Evolutionary conservation across 352 stramenopile genomes (phyloP).

Genomic region (Phytophthora aleatoria): DNA sequence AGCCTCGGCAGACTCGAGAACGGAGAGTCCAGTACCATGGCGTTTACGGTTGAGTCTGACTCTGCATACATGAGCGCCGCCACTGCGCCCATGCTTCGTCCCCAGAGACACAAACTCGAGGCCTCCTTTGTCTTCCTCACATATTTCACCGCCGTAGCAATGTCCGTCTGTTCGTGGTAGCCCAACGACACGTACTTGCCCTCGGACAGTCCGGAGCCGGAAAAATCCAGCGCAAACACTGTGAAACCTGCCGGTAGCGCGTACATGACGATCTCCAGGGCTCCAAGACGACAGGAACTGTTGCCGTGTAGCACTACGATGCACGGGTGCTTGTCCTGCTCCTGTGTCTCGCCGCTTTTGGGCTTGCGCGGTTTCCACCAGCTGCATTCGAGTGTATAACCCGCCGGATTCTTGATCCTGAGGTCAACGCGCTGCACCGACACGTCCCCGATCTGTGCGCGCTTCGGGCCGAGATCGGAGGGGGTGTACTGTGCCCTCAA

Average conservation of each 20-base stretch:
- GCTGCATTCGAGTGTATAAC: conserved; percentile 83
- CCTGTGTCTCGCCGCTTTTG: conserved; percentile 2
- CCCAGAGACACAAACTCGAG: conserved; percentile 76
- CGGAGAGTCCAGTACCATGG: conserved; percentile 84
- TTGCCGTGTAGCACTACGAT: conserved; percentile 88
- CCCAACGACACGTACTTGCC: conserved; percentile 87
- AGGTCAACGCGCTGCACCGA: conserved; percentile 73
- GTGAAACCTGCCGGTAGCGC: conserved; percentile 79
- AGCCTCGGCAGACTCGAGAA: conserved; percentile 81
- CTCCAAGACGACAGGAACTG: conserved; percentile 76
- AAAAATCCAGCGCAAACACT: conserved; percentile 85
- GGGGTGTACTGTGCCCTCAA: conserved; percentile 63
- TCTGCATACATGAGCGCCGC: conserved; percentile 73
- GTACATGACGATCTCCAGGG: conserved; percentile 79
- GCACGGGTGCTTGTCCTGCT: conserved; percentile 59
- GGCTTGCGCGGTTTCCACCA: conserved; percentile 76
- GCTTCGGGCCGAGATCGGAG: conserved; percentile 70
- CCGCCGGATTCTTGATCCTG: conserved; percentile 74
- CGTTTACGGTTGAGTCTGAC: conserved; percentile 59
- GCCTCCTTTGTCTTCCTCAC: conserved; percentile 53
- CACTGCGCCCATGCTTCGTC: conserved; percentile 82
- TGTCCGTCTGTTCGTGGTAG: conserved; percentile 78
- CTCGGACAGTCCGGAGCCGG: conserved; percentile 73
- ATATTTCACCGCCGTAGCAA: conserved; percentile 74
- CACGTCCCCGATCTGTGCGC: conserved; percentile 56